phyloP scores from a whole-genome alignment of 805 yeast genomes.

The Suhomyces tanzawaensis region DNA sequence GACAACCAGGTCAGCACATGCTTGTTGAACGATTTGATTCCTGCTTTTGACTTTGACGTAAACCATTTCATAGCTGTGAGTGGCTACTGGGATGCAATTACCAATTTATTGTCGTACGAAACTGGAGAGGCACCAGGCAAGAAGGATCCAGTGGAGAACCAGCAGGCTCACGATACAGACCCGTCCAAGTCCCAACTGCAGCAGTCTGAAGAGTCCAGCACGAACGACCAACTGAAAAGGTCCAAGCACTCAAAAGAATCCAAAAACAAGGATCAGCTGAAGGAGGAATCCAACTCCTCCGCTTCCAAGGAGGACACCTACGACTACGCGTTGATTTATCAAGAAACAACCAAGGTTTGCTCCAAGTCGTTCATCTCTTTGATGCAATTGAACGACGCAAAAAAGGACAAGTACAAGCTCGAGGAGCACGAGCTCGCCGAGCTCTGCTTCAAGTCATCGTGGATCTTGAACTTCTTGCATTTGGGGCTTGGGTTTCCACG shows the following conservation, averaged over 20 bases:
- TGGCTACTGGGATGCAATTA: slow-evolving; percentile 64
- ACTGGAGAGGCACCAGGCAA: not conserved
- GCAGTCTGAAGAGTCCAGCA: not conserved
- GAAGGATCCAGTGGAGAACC: too few species aligned
- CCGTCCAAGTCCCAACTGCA: not conserved
- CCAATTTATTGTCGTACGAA: slow-evolving; percentile 38
- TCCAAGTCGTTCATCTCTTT: slow-evolving; percentile 39
- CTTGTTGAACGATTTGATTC: slow-evolving; percentile 50
- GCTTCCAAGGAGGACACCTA: slow-evolving; percentile 25
- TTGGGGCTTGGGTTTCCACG: slow-evolving; percentile 60
- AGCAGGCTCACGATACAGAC: too few species aligned
- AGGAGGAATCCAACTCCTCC: not conserved
- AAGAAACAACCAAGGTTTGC: slow-evolving; percentile 48
- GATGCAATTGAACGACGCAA: slow-evolving; percentile 30
- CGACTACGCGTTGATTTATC: slow-evolving; percentile 43
- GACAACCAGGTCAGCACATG: slow-evolving; percentile 43
- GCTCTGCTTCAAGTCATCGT: slow-evolving; percentile 60
- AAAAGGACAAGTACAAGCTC: slow-evolving; percentile 26
- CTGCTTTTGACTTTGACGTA: slow-evolving; percentile 55
- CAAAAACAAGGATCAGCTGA: not conserved
- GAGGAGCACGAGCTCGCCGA: slow-evolving; percentile 47
- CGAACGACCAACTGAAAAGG: slow-evolving; percentile 4
- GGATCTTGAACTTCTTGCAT: slow-evolving; percentile 57
- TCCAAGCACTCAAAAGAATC: not conserved
- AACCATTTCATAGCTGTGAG: slow-evolving; percentile 63